Base-by-base conservation (phyloP, 257 asterid genomes). In the Fraxinus anomala region DNA sequence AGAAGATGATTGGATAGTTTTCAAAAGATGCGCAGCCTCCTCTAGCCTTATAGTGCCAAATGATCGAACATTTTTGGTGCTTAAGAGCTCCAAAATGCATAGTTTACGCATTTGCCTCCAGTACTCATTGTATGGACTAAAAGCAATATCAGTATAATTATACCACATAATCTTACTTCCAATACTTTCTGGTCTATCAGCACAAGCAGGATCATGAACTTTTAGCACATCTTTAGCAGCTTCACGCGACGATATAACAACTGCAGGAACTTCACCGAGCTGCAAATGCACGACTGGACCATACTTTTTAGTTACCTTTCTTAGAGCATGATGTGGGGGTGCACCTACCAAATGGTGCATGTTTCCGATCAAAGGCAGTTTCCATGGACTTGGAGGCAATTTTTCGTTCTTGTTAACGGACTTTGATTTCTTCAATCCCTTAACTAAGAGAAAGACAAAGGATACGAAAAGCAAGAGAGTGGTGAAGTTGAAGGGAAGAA, bases 171-270 rank as follows among this genome's bases (percentile, higher is more conserved):
- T 40, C 49, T 40, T 40, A 9, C 14, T 12, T 40, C 49, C 49
- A 2, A 40, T 40, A 11, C 16, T 10, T 11, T 40, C 49, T 11
- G 49, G 4, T 68, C 61, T 13, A 68, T 42, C 70, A 12, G 85
- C 72, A 68, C 56, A 82, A 28, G 75, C 26, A 1, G 63, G 70
- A 39, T 82, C 85, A 56, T 82, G 80, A 17, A 74, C 70, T 42
- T 68, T 73, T 1, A 82, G 42, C 3, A 77, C 49, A 37, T 61
- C 79, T 82, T 67, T 73, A 13, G 85, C 79, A 14, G 61, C 14
- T n/a, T 61, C 37, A 1, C 76, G 80, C 0, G 85, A 82, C 23
- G 82, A 77, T 44, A 77, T 68, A 4, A 82, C 76, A 23, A 82
- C 1, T 26, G 28, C 24, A 4, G 80, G 21, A 16, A 82, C 39